Conservation (phyloP, 495 filamentous ascomycete genomes). For the Hyaloscypha variabilis region DNA sequence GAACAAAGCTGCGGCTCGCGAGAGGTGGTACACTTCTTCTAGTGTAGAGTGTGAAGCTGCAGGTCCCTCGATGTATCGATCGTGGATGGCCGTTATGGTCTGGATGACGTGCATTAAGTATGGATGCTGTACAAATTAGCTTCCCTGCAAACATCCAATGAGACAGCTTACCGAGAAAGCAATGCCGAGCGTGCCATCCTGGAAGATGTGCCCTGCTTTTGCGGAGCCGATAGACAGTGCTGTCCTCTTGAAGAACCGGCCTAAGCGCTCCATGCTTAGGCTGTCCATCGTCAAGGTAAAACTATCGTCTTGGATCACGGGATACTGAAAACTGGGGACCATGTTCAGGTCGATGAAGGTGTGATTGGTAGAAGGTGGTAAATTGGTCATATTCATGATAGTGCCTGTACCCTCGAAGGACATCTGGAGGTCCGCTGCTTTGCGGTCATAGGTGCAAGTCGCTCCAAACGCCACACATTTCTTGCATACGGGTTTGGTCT, state of each 20-base stretch:
- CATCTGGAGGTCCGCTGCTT: constrained; percentile 36
- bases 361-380: constrained; percentile 19
- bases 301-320: constrained; percentile 28
- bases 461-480: constrained; percentile 45
- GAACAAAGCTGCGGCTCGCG: constrained; percentile 39
- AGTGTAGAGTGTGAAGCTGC: constrained; percentile 22
- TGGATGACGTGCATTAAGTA: constrained; percentile 43
- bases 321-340: constrained; percentile 17
- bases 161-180: constrained; percentile 32
- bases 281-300: constrained; percentile 33
- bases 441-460: constrained; percentile 41
- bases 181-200: constrained; percentile 30
- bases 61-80: constrained; percentile 31
- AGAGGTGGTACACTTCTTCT: constrained; percentile 38
- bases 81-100: constrained; percentile 42
- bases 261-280: constrained; percentile 33
- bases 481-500: constrained; percentile 42
- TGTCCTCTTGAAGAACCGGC: constrained; percentile 41
- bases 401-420: constrained; percentile 33
- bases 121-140: constrained; percentile 27
- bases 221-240: constrained; percentile 41
- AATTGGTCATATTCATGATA: constrained; percentile 28
- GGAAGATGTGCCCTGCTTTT: constrained; percentile 32
- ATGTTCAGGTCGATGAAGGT: constrained; percentile 3
- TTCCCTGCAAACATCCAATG: neutral